Percentiles rank a stretch among this genome's conserved stretches.
Evolutionary conservation across 108 stramenopile species (phyloP).

Genomic region (Skeletonema marinoi): DNA sequence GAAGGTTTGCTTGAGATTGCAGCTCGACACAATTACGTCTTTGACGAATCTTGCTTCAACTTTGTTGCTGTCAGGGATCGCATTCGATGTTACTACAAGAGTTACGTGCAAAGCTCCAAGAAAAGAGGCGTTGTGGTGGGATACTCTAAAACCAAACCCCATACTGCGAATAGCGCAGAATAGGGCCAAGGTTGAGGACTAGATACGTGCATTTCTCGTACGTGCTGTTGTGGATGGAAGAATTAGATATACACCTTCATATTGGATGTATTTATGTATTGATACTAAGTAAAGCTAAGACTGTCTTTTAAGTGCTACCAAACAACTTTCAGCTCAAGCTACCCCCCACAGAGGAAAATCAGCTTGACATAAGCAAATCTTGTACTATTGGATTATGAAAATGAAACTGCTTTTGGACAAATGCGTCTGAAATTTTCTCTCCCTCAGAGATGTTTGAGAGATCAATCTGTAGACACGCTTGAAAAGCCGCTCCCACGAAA

Average conservation of each 20-base stretch:
- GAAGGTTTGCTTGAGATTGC: slow-evolving; percentile 83
- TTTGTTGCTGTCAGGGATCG: slow-evolving; percentile 89
- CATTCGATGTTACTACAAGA: slow-evolving; percentile 91
- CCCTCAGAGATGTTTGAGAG: not conserved
- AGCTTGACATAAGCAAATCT: not conserved
- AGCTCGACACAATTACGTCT: slow-evolving; percentile 84
- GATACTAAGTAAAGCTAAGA: not conserved
- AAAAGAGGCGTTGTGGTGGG: slow-evolving; percentile 85
- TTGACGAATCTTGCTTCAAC: slow-evolving; percentile 82
- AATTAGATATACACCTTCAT: not conserved
- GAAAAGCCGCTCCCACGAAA: no score
- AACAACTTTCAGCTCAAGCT: not conserved
- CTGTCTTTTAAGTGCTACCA: not conserved
- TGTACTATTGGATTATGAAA: not conserved
- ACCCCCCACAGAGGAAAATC: not conserved
- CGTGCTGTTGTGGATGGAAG: not conserved
- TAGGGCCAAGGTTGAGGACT: not conserved
- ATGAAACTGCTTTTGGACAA: not conserved
- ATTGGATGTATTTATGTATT: not conserved
- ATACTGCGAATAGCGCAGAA: not conserved
- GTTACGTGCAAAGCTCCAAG: slow-evolving; percentile 87
- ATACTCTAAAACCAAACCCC: slow-evolving; percentile 17
- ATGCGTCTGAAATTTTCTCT: not conserved
- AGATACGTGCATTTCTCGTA: not conserved
- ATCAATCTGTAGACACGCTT: no score